Evolutionary conservation across 805 yeast genomes (phyloP).

Genomic region (Candida sonorensis): DNA sequence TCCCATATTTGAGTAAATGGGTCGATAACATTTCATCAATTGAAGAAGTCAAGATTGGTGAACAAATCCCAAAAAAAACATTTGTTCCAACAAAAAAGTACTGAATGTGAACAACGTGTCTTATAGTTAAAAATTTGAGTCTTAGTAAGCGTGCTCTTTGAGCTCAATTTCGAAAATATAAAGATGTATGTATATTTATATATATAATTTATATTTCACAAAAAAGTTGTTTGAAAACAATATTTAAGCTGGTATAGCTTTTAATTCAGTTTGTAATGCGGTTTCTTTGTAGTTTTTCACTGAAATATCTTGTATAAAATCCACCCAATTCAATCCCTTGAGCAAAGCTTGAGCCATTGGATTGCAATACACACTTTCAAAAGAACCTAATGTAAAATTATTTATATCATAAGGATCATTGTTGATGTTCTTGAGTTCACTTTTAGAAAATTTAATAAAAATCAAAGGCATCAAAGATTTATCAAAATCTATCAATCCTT

Average conservation of each 20-base stretch:
- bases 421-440: constrained; percentile 14
- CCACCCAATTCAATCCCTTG: constrained; percentile 29
- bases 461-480: constrained; percentile 39
- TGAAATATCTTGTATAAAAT: constrained; percentile 11
- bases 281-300: background rate
- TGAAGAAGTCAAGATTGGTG: constrained; percentile 30
- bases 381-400: constrained; percentile 34
- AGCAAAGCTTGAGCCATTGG: constrained; percentile 30
- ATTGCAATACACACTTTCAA: constrained; percentile 32
- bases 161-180: too few relatives aligned
- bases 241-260: too few relatives aligned
- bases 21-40: constrained; percentile 25
- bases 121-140: too few relatives aligned
- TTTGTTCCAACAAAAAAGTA: too few relatives aligned
- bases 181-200: too few relatives aligned
- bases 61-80: constrained; percentile 13
- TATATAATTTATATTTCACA: too few relatives aligned
- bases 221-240: too few relatives aligned
- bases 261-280: background rate
- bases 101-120: too few relatives aligned
- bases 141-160: too few relatives aligned
- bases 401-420: constrained; percentile 23
- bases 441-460: constrained; percentile 34
- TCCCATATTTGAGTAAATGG: constrained; percentile 30
- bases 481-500: constrained; percentile 40